phyloP scores from a whole-genome alignment of 2,329 filamentous ascomycete genomes.

The Clarireedia paspali region DNA sequence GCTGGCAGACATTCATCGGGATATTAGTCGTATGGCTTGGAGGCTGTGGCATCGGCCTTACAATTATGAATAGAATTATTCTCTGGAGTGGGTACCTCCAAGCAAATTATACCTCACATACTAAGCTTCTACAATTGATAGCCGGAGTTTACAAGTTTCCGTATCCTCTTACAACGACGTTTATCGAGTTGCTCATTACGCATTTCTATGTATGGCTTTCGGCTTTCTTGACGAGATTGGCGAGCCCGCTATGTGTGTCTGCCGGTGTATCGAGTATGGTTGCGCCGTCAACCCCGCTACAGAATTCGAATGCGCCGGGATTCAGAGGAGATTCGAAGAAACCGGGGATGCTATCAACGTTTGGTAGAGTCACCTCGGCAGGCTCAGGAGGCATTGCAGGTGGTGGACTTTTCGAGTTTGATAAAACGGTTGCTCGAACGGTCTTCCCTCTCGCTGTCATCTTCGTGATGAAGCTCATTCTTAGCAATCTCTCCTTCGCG shows the following conservation, averaged over 20 bases:
- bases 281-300: conserved; percentile 37
- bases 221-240: conserved; percentile 39
- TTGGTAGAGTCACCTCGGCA: conserved; percentile 24
- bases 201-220: conserved; percentile 40
- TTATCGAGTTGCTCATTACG: conserved; percentile 42
- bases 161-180: conserved; percentile 43
- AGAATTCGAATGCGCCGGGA: conserved; percentile 21
- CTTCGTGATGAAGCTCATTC: conserved; percentile 41
- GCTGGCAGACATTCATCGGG: conserved; percentile 41
- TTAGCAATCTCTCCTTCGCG: conserved; percentile 47
- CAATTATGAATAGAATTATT: conserved; percentile 44
- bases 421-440: conserved; percentile 37
- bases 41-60: conserved; percentile 38
- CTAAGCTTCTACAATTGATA: conserved; percentile 26
- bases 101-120: conserved; percentile 26
- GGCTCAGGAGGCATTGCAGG: conserved; percentile 41
- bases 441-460: conserved; percentile 41
- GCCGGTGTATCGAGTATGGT: conserved; percentile 34
- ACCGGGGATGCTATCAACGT: conserved; percentile 23
- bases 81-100: conserved; percentile 34
- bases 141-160: conserved; percentile 43
- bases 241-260: conserved; percentile 32
- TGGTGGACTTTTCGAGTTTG: conserved; percentile 46
- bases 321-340: conserved; percentile 24
- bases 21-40: conserved; percentile 40